Evolutionary conservation across 257 asterid genomes (phyloP), one percentile per base, ranked within the genome.

Genomic region (Echium plantagineum): DNA sequence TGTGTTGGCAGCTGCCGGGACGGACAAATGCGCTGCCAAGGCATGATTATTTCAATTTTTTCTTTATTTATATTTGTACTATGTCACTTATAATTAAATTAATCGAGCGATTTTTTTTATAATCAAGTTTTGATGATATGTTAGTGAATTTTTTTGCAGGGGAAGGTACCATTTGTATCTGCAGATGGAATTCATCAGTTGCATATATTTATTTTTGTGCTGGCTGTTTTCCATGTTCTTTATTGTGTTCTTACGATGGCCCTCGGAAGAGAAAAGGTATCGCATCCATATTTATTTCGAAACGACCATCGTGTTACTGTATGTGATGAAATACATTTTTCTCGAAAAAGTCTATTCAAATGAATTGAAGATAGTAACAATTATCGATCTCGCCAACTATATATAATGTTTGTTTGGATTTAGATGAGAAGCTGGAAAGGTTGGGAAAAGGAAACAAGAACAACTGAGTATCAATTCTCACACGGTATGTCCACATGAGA

Each of bases 341-440:
- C n/a, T n/a, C n/a, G n/a, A n/a, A n/a, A n/a, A n/a, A n/a, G n/a
- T n/a, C n/a, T n/a, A n/a, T n/a, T n/a, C n/a, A n/a, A n/a, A n/a
- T n/a, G n/a, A n/a, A n/a, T n/a, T n/a, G n/a, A n/a, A n/a, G n/a
- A n/a, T n/a, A n/a, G n/a, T n/a, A n/a, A n/a, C n/a, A n/a, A n/a
- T n/a, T n/a, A n/a, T n/a, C n/a, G n/a, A n/a, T n/a, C n/a, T n/a
- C n/a, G n/a, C n/a, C n/a, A n/a, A n/a, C n/a, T n/a, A n/a, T n/a
- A n/a, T n/a, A n/a, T n/a, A n/a, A n/a, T n/a, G n/a, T n/a, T n/a
- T n/a, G 26, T n/a, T 18, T 67, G 55, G 5, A 60, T 69, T 75
- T 57, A 90, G 96, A 90, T 90, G 98, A 75, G 78, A 54, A 75
- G 75, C 3, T 90, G 98, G 95, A 90, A 83, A 75, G 59, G 70